Evolutionary conservation across 305 asterid genomes (phyloP).

Genomic region (Ajuga reptans): DNA sequence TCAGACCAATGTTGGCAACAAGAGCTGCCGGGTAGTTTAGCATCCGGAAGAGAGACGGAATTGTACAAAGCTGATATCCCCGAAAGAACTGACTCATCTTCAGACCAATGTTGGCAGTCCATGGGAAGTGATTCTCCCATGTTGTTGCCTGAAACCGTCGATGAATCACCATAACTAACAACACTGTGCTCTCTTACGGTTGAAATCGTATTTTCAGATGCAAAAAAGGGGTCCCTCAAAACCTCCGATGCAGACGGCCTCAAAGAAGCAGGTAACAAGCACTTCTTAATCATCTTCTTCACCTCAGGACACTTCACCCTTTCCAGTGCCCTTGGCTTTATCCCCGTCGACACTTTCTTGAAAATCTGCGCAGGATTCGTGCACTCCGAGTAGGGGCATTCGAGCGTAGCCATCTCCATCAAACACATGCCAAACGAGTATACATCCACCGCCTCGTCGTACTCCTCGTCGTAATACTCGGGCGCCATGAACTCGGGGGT

Average conservation of each 20-base stretch:
- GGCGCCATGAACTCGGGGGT: conserved; percentile 50
- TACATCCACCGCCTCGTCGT: conserved; percentile 38
- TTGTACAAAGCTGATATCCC: conserved; percentile 13
- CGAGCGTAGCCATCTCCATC: conserved; percentile 39
- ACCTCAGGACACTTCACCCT: conserved; percentile 32
- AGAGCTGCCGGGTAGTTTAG: not conserved
- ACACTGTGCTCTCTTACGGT: not conserved
- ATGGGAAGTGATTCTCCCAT: too few relatives aligned
- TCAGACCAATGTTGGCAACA: too few relatives aligned
- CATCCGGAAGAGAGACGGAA: not conserved
- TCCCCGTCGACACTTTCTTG: conserved; percentile 38
- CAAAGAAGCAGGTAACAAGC: conserved; percentile 27
- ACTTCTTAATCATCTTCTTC: conserved; percentile 31
- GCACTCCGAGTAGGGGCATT: conserved; percentile 42
- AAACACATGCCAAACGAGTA: conserved; percentile 50
- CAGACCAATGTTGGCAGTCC: too few relatives aligned
- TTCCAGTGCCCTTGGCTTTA: conserved; percentile 27
- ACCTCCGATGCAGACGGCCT: conserved; percentile 34
- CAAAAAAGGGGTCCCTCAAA: conserved; percentile 27
- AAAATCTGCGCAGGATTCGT: conserved; percentile 33
- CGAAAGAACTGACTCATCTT: not conserved
- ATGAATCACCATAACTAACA: too few relatives aligned
- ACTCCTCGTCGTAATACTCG: conserved; percentile 42
- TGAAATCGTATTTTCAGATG: not conserved
- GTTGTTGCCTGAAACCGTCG: too few relatives aligned